These are phyloP conservation scores for Aegilops longissima DNA, from an alignment of 176 grass and related monocot genomes.

Conservation along the genomic window DNA sequence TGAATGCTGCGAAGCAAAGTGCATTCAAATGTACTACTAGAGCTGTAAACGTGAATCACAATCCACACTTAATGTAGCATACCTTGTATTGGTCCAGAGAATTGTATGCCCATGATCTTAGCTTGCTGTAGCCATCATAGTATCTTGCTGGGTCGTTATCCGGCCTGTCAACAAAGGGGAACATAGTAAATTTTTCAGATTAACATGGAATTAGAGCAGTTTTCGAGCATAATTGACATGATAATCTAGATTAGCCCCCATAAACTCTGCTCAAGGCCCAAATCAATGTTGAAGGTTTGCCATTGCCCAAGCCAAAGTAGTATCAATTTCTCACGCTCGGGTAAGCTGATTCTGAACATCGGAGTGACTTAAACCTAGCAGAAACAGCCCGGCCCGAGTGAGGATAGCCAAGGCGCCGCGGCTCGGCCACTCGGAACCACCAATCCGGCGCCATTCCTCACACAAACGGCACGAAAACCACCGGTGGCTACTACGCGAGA, in stretches of 20 bases:
- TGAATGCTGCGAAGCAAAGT: background rate
- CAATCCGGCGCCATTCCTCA: background rate
- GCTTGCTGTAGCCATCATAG: constrained; percentile 71
- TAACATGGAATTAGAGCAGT: background rate
- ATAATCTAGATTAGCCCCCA: background rate
- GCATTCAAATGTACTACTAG: constrained; percentile 5
- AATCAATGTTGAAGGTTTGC: background rate
- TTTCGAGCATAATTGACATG: background rate
- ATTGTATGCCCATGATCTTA: constrained; percentile 92
- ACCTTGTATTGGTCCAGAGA: constrained; percentile 98
- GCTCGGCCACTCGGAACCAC: background rate
- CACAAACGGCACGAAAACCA: background rate
- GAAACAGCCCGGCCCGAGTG: background rate
- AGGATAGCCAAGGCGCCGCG: background rate
- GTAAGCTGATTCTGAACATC: constrained; percentile 13
- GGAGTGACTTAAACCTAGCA: background rate
- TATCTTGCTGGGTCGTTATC: constrained; percentile 70
- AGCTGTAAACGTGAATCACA: constrained; percentile 18
- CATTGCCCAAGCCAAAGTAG: background rate
- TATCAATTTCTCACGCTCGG: background rate
- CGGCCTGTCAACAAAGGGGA: constrained; percentile 45
- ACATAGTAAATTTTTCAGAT: background rate
- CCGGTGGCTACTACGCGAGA: background rate
- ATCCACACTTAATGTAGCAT: constrained; percentile 18
- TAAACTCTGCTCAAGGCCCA: background rate